Conservation (phyloP, 169 alveolate genomes). For the Eimeria sp. region DNA sequence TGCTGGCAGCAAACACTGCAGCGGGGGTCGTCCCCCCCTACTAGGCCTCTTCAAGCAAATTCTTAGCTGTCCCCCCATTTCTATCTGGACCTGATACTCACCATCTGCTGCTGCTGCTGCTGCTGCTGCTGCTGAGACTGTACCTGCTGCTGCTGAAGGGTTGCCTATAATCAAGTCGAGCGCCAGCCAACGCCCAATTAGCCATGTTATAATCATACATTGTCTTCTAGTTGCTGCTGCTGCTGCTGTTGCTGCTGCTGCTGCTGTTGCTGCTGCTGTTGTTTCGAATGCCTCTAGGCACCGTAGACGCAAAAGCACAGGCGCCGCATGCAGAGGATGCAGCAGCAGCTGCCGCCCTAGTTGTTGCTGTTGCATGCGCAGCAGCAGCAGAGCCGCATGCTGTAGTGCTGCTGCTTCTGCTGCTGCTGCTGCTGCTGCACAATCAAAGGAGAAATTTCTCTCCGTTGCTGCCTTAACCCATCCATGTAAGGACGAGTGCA, state of each 20-base stretch:
- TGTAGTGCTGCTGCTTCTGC: slow-evolving; percentile 67
- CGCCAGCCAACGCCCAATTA: slow-evolving; percentile 32
- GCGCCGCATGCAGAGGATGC: slow-evolving; percentile 32
- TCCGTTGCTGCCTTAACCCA: slow-evolving; percentile 34
- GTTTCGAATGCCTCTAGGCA: slow-evolving; percentile 29
- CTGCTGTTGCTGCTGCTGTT: slow-evolving; percentile 49
- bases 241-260: slow-evolving; percentile 1
- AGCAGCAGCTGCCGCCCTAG: background rate
- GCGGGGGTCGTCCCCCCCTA: background rate
- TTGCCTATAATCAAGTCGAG: background rate
- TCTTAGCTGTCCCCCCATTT: slow-evolving; percentile 17
- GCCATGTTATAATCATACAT: slow-evolving; percentile 26
- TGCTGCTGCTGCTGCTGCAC: slow-evolving; percentile 60
- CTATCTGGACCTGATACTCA: background rate
- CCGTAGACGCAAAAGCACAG: slow-evolving; percentile 59
- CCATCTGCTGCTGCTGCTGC: slow-evolving; percentile 46
- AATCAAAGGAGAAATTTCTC: background rate
- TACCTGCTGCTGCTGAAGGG: background rate
- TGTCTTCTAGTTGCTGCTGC: slow-evolving; percentile 42
- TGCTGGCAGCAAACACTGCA: slow-evolving; percentile 47
- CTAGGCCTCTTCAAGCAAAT: background rate
- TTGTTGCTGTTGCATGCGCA: slow-evolving; percentile 59
- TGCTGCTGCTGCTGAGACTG: no score
- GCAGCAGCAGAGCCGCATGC: slow-evolving; percentile 68
- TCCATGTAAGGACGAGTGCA: background rate